phyloP scores from a whole-genome alignment of 2,329 filamentous ascomycete species.

The Didymella pinodella region DNA sequence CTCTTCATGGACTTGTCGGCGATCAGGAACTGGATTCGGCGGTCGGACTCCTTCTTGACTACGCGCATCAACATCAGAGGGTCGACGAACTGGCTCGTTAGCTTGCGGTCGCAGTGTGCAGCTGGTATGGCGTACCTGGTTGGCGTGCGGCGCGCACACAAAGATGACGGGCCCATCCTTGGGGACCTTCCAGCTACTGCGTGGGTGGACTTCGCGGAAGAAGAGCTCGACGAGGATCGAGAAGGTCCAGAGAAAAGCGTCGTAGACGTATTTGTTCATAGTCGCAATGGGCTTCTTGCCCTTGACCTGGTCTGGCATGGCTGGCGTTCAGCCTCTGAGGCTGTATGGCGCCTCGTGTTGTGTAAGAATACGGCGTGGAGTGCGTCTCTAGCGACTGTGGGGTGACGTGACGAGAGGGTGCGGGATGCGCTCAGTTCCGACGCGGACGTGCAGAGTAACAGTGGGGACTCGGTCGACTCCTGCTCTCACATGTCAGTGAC shows the following conservation, averaged over 20 bases:
- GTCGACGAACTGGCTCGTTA: slow-evolving; percentile 79
- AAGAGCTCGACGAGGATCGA: slow-evolving; percentile 92
- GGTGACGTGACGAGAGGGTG: slow-evolving; percentile 21
- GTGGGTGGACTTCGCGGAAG: slow-evolving; percentile 95
- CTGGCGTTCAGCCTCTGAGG: slow-evolving; percentile 19
- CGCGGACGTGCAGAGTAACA: slow-evolving; percentile 24
- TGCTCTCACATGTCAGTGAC: slow-evolving; percentile 23
- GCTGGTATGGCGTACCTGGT: slow-evolving; percentile 54
- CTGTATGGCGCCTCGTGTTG: slow-evolving; percentile 9
- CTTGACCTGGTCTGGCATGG: slow-evolving; percentile 30
- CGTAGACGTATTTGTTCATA: slow-evolving; percentile 78
- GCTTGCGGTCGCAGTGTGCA: background rate
- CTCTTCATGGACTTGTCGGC: slow-evolving; percentile 95
- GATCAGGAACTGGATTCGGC: slow-evolving; percentile 90
- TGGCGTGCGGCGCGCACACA: slow-evolving; percentile 95
- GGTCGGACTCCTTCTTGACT: slow-evolving; percentile 82
- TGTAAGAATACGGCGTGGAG: slow-evolving; percentile 18
- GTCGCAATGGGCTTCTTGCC: slow-evolving; percentile 51
- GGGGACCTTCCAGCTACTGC: slow-evolving; percentile 94
- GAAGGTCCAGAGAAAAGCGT: slow-evolving; percentile 78
- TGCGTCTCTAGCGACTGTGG: slow-evolving; percentile 25
- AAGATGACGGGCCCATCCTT: slow-evolving; percentile 89
- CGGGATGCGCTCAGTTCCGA: slow-evolving; percentile 17
- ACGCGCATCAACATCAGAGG: slow-evolving; percentile 92
- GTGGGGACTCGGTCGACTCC: slow-evolving; percentile 22